Base-by-base conservation (phyloP, 768 basidiomycete genomes). In the Rhodotorula paludigena region DNA sequence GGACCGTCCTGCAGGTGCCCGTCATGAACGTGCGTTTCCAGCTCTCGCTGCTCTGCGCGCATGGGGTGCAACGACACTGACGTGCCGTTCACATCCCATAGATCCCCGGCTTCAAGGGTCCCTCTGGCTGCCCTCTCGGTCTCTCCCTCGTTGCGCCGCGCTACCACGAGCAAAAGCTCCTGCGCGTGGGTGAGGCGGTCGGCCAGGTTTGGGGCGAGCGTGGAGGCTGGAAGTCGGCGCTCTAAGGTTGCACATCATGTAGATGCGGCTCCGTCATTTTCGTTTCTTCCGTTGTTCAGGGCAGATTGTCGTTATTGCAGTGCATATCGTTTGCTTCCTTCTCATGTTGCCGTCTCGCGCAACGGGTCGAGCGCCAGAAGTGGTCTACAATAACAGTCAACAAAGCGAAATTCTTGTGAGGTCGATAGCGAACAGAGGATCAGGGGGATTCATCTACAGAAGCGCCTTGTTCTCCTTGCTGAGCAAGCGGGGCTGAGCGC, bases 81-180 rank as follows among this genome's bases (percentile, higher is more conserved):
- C 25, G 5, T 16, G 23, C 2, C 32, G 12, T 35, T 41, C 21
- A n/a, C 5, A 4, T 63, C n/a, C 70, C 76, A 4, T 77, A 78
- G 67, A 66, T 78, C 16, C 78, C 77, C 2, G 78, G 77, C 25
- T 77, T 78, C 59, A 66, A 63, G 2, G 76, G 77, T 15, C 66
- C 66, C 30, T 63, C 63, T 30, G 76, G 75, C 6, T 66, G 76
- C 63, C 78, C 78, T 0, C 68, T 79, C 25, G 77, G 78, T 18
- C 63, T 79, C 48, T 73, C 76, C 1, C 69, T 79, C n/a, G 76
- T 78, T n/a, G 73, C 52, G 2, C 67, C 75, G 3, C 72, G 78
- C 52, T 77, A 74, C 59, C 64, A 73, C n/a, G 77, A 78, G 57
- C 58, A 73, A 53, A 39, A 71, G 30, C 67, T 78, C 35, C 54